phyloP scores from a whole-genome alignment of 805 yeast species.

The Spathaspora arborariae region DNA sequence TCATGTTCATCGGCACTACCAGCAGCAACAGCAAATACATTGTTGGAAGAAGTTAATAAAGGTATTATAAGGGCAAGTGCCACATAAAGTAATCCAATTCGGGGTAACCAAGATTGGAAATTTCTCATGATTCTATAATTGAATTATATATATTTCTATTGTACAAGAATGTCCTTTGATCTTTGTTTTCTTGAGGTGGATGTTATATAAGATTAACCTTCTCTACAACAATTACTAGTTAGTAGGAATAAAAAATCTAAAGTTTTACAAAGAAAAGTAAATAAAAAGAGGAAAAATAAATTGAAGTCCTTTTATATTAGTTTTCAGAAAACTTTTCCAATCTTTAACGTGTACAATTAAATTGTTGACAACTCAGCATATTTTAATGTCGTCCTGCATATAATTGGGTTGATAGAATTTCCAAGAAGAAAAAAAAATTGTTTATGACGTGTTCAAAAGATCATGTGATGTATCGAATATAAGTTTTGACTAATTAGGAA shows the following conservation, averaged over 20 bases:
- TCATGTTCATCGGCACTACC: constrained; percentile 24
- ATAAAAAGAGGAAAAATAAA: constrained; percentile 1
- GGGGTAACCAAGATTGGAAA: constrained; percentile 22
- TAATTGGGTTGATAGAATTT: not conserved
- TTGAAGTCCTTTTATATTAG: not conserved
- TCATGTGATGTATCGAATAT: not conserved
- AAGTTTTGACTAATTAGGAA: not conserved
- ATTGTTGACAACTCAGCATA: constrained; percentile 2
- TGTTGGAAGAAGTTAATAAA: constrained; percentile 21
- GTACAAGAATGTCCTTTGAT: not conserved
- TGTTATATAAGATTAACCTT: not conserved
- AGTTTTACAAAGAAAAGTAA: not conserved
- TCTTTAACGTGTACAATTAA: not conserved
- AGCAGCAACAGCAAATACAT: constrained; percentile 16
- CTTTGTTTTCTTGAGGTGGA: not conserved
- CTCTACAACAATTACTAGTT: not conserved
- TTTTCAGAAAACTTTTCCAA: not conserved
- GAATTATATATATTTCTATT: no score
- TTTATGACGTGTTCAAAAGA: constrained; percentile 5
- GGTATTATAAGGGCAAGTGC: constrained; percentile 35
- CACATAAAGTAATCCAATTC: constrained; percentile 29
- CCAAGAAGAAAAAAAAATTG: not conserved
- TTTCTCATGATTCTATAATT: constrained; percentile 6
- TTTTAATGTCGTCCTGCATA: constrained; percentile 4
- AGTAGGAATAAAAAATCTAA: not conserved